Base-by-base conservation (phyloP, 352 stramenopile species). In the Halophytophthora polymorphica region DNA sequence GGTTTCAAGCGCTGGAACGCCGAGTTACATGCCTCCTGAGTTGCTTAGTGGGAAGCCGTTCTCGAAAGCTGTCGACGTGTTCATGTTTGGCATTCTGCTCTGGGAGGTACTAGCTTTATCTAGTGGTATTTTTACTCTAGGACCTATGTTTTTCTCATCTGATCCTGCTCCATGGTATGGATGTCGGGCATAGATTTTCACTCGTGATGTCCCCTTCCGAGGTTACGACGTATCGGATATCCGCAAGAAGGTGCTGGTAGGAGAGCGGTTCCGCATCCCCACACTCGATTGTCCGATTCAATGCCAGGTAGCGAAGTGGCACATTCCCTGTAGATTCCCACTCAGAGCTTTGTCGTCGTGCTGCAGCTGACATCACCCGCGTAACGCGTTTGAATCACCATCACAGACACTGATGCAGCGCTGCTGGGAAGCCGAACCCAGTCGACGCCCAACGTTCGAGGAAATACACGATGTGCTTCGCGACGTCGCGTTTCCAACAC, bases 71-170 rank as follows among this genome's bases (percentile, higher is more conserved):
- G 88, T 97, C 29, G 90, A 98, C 55, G 87, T 97, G 17, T 98
- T 93, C 66, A 96, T 95, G 63, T 97, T 96, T 66, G 91, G 88
- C 13, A 73, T 98, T 39, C 64, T 98, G 19, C 54, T 98, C 6
- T 97, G 88, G 86, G 90, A 97, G 71, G 69, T 81, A 42, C n/a
- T 45, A 22, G 22, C 13, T 18, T 0, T 12, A 33, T 22, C 35
- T 23, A 7, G 17, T 35, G 49, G 25, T 7, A 10, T 22, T 21
- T 28, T 21, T 10, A 19, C 2, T 41, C 17, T 11, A 42, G 0
- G 19, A 40, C 7, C 22, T 45, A n/a, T 31, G 21, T 33, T 41
- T 11, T n/a, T 17, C 2, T 51, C 33, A 17, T 40, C 6, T 21
- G 29, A 31, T 46, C 31, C 12, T 53, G 29, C 8, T 4, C 21